Conservation (phyloP, 2,329 filamentous ascomycete species). For the Didymella pomorum region DNA sequence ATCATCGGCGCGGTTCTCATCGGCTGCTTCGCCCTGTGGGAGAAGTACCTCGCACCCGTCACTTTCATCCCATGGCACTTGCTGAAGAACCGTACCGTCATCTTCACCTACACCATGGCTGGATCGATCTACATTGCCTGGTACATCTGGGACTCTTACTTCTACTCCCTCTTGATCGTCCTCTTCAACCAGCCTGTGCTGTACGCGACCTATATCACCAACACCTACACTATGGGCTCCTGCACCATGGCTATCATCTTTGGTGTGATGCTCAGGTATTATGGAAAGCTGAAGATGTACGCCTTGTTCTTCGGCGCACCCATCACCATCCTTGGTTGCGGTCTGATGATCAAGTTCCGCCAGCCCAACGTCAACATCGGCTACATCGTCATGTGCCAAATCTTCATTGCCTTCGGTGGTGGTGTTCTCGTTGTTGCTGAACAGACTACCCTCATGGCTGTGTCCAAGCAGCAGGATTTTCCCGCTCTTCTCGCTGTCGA, state of each 20-base stretch:
- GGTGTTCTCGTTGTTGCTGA: constrained; percentile 47
- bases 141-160: constrained; percentile 54
- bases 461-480: constrained; percentile 45
- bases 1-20: constrained; percentile 50
- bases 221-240: constrained; percentile 52
- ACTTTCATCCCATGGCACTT: constrained; percentile 58
- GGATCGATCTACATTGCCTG: constrained; percentile 46
- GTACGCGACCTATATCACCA: constrained; percentile 50
- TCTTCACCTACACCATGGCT: constrained; percentile 62
- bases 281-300: constrained; percentile 44
- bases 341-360: constrained; percentile 51
- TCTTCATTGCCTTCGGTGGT: constrained; percentile 48
- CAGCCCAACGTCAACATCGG: constrained; percentile 47
- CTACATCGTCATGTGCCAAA: constrained; percentile 46
- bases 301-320: constrained; percentile 43
- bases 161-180: constrained; percentile 53
- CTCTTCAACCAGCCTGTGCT: constrained; percentile 47
- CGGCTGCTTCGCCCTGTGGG: constrained; percentile 51
- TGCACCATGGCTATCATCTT: constrained; percentile 44
- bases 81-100: constrained; percentile 60
- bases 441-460: constrained; percentile 46
- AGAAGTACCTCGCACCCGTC: constrained; percentile 51
- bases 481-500: constrained; percentile 56
- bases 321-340: constrained; percentile 45
- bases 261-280: constrained; percentile 38